Conservation (phyloP, 108 stramenopile genomes). For the Cyclotella choctawhatcheeana region DNA sequence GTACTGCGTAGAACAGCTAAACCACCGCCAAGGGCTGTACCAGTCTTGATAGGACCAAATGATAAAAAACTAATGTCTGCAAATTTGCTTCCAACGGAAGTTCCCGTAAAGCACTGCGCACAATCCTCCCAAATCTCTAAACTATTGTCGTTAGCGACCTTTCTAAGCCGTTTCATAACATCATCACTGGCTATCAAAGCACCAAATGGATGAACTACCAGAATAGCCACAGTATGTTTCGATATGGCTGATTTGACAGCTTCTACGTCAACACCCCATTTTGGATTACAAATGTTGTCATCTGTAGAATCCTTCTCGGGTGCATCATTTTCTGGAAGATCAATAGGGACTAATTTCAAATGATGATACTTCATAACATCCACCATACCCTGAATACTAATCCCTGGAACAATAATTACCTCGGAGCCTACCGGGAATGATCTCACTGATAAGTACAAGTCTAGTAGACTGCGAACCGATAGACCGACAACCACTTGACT, state of each 20-base stretch:
- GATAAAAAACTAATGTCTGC: conserved; percentile 75
- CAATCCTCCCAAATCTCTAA: conserved; percentile 84
- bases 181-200: conserved; percentile 31
- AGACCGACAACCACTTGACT: conserved; percentile 65
- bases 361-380: conserved; percentile 63
- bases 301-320: conserved; percentile 1
- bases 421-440: conserved; percentile 65
- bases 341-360: conserved; percentile 70
- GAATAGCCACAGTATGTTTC: conserved; percentile 72
- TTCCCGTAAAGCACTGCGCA: conserved; percentile 83
- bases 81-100: conserved; percentile 34
- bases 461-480: conserved; percentile 78
- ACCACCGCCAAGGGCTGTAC: conserved; percentile 85
- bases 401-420: conserved; percentile 74
- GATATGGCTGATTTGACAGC: conserved; percentile 61
- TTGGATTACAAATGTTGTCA: conserved; percentile 11
- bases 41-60: conserved; percentile 89
- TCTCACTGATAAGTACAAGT: conserved; percentile 67
- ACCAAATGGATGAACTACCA: conserved; percentile 88
- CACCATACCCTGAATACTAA: conserved; percentile 83
- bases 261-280: conserved; percentile 49
- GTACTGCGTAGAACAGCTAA: conserved; percentile 45
- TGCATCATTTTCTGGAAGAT: conserved; percentile 50
- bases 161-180: conserved; percentile 50
- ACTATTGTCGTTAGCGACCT: conserved; percentile 45